Evolutionary conservation across 177 flowering plant genomes (phyloP), one percentile per base, ranked within the genome.

Genomic region (Tripterygium wilfordii): DNA sequence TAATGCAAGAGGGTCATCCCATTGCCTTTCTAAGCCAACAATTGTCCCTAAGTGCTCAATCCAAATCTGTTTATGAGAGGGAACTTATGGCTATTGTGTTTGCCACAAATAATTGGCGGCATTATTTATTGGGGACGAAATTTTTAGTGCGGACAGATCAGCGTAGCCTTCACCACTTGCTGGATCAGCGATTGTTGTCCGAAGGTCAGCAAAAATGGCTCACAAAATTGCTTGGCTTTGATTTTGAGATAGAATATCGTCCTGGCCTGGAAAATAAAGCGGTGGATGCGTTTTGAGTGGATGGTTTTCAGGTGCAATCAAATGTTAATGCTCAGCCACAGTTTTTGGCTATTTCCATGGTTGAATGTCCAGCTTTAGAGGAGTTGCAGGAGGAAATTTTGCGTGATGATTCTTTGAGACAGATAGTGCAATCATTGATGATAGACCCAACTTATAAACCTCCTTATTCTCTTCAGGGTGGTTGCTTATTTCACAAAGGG

Each of bases 71-170:
- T 6, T 21, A 40, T 22, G 44, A 40, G 10, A 3, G 44, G n/a
- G 24, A 23, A 21, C 44, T 40, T 7, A 40, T 40, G 44, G 27
- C 44, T 1, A 40, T 40, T 10, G 27, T 40, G 24, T 26, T 40
- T 20, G 14, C 26, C 1, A 12, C 22, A 7, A n/a, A 20, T 9
- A 40, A 23, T 17, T 23, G 30, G 45, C 8, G 30, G 30, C 45
- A 13, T 14, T 42, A 23, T 13, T 9, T 42, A 1, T 2, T 42
- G 1, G 30, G 45, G 2, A 23, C 29, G 8, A 15, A 15, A 1
- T 42, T 42, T 30, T 2, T 23, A 8, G 16, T 42, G 3, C 15
- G 17, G 5, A 23, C 45, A 12, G 30, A 42, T 10, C 45, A 24
- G 5, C 7, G 12, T 1, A 42, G 45, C 18, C 18, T 42, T 1